Base-by-base conservation (phyloP, 129 eudicot genomes). In the Pulicaria dysenterica region DNA sequence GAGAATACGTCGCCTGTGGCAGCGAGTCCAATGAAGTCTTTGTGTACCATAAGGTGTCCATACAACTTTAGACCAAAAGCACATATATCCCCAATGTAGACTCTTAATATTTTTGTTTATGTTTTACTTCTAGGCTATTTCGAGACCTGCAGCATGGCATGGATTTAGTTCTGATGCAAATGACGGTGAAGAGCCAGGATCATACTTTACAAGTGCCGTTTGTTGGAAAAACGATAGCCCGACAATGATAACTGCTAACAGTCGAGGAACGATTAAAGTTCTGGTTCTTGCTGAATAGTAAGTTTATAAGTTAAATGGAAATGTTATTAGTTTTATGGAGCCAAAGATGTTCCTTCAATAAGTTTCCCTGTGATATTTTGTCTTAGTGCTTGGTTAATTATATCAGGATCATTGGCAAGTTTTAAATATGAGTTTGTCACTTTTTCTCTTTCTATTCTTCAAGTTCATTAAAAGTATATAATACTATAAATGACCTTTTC, bases 181-280 rank as follows among this genome's bases (percentile, higher is more conserved):
- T 0, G 91, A 83, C 3, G 80, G 80, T 7, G 91, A 83, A 58
- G 92, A 91, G 13, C 67, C 85, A 5, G 91, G 89, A 63, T 88
- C 97, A 0, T 80, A 83, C 67, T 92, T 92, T 83, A 89, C 88
- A 1, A 92, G 97, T 66, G 89, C 97, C 11, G 96, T 92, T 7
- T 88, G 96, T 77, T 92, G 97, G 96, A 89, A 92, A 80, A 85
- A 83, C 47, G 86, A 84, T 56, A 89, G 96, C 74, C 91, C 93
- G 1, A 89, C 92, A 4, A 84, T 92, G 85, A 56, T 92, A 74
- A 83, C 97, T 4, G 97, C 97, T 4, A 92, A 89, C 69, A 92
- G 97, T 73, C 92, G 70, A 69, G 97, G 97, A 44, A 88, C 93
- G 1, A 89, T 92, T 53, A 92, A 89, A 75, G 94, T 92, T 38